Conservation (phyloP, 2,329 filamentous ascomycete species). For the Gaeumannomyces tritici region DNA sequence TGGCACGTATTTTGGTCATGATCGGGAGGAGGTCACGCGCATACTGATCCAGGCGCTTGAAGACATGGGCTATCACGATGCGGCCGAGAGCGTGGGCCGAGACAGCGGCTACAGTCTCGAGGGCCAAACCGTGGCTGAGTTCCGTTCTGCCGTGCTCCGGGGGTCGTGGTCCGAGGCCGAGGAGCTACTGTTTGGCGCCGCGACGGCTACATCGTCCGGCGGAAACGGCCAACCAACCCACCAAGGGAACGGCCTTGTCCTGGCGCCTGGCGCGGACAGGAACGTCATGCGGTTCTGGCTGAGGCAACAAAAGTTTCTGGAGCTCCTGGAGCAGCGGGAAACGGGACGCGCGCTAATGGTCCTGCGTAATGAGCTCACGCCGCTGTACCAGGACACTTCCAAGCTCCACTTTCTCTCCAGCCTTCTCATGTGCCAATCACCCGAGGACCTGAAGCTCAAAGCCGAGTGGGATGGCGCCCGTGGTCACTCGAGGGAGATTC, state of each 20-base stretch:
- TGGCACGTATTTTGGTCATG: slow-evolving; percentile 64
- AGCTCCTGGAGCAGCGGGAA: slow-evolving; percentile 72
- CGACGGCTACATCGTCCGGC: slow-evolving; percentile 14
- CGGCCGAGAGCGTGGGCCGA: slow-evolving; percentile 63
- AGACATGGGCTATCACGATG: slow-evolving; percentile 76
- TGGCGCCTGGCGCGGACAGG: slow-evolving; percentile 66
- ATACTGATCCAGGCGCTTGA: slow-evolving; percentile 84
- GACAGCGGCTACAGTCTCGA: slow-evolving; percentile 87
- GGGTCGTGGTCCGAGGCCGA: slow-evolving; percentile 86
- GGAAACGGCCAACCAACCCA: slow-evolving; percentile 19
- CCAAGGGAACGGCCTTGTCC: slow-evolving; percentile 51
- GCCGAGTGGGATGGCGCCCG: slow-evolving; percentile 78
- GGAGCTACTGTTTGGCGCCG: slow-evolving; percentile 56
- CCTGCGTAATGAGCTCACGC: slow-evolving; percentile 80
- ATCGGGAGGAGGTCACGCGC: slow-evolving; percentile 85
- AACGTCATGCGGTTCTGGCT: slow-evolving; percentile 80
- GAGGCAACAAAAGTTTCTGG: slow-evolving; percentile 89
- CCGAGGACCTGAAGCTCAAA: slow-evolving; percentile 65
- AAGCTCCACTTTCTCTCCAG: slow-evolving; percentile 79
- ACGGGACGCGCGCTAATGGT: slow-evolving; percentile 67
- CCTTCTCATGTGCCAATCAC: slow-evolving; percentile 77
- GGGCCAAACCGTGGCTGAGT: slow-evolving; percentile 75
- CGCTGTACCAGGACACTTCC: slow-evolving; percentile 67
- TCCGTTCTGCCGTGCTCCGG: slow-evolving; percentile 67
- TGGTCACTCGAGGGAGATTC: slow-evolving; percentile 60